Evolutionary conservation across 192 early-diverging fungal species (phyloP).

Genomic region (Dispira parvispora): DNA sequence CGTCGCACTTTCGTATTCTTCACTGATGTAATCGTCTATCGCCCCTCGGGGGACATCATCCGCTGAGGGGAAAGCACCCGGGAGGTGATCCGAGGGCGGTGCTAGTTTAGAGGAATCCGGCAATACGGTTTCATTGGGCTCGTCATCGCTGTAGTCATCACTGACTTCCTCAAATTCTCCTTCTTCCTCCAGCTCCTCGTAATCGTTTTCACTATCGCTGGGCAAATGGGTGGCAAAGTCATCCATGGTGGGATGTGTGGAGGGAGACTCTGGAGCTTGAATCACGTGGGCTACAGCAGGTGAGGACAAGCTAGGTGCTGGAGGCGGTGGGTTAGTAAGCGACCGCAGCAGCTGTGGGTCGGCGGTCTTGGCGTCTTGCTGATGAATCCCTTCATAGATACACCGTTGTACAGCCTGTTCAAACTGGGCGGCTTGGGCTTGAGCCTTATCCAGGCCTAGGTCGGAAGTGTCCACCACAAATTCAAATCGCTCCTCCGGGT

Average conservation of each 20-base stretch:
- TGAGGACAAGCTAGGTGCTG: neutral
- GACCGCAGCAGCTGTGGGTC: neutral
- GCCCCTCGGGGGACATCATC: neutral
- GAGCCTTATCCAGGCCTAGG: neutral
- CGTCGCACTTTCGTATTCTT: constrained; percentile 28
- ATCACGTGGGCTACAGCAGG: neutral
- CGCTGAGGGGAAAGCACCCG: neutral
- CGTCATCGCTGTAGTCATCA: no score
- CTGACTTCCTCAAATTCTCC: no score
- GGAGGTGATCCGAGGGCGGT: neutral
- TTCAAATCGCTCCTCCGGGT: constrained; percentile 1
- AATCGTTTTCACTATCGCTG: no score
- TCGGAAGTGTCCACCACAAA: constrained; percentile 17
- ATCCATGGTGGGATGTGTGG: neutral
- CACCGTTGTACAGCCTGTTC: neutral
- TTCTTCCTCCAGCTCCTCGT: no score
- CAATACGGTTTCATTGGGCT: no score
- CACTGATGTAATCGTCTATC: neutral
- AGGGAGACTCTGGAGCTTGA: neutral
- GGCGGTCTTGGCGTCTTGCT: neutral
- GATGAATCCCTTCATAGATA: neutral
- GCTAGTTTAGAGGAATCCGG: no score
- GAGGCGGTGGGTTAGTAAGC: neutral
- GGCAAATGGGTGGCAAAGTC: no score
- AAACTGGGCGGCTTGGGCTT: neutral